Base-by-base conservation (phyloP, 371 early-diverging fungal species). In the Mortierella sp. region DNA sequence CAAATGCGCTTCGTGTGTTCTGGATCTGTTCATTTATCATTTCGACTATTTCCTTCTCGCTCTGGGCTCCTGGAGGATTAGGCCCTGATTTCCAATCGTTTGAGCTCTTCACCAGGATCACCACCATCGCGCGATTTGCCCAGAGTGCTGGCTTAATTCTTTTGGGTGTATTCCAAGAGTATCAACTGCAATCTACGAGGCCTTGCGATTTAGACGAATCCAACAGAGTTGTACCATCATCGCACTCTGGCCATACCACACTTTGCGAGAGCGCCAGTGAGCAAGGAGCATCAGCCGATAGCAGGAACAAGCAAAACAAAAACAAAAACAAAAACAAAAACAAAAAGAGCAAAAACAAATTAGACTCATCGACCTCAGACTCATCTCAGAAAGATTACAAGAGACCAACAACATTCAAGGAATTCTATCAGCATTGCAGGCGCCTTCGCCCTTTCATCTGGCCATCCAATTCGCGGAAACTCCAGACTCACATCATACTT, bases 401-500 rank as follows among this genome's bases (percentile, higher is more conserved):
- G 47, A 62, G 83, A 58, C 77, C 78, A 24, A 84, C 81, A n/a
- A 78, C 86, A 5, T 77, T 88, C 37, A 64, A 83, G 9, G 86
- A 89, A 60, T 89, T 90, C 70, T 84, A 84, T 51, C 60, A 55
- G n/a, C 91, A 92, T 26, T 84, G 93, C 77, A 74, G 86, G 49
- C 88, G 88, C 35, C 87, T 97, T 8, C 59, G 92, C 39, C 98
- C 98, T 5, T 97, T 91, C 62, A 84, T 97, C 47, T 96, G 96
- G 96, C 97, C 97, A n/a, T 87, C 88, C 8, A 81, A 85, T 11
- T 88, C 90, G n/a, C 66, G 78, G 10, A 68, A 83, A 35, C 86
- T 97, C 18, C 95, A 95, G 81, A 24, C 88, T 2, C 86, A 91
- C 30, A 90, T 96, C n/a, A 60, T 93, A 9, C 68, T 89, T 12